Conservation (phyloP, 768 basidiomycete genomes). For the Suillus plorans region DNA sequence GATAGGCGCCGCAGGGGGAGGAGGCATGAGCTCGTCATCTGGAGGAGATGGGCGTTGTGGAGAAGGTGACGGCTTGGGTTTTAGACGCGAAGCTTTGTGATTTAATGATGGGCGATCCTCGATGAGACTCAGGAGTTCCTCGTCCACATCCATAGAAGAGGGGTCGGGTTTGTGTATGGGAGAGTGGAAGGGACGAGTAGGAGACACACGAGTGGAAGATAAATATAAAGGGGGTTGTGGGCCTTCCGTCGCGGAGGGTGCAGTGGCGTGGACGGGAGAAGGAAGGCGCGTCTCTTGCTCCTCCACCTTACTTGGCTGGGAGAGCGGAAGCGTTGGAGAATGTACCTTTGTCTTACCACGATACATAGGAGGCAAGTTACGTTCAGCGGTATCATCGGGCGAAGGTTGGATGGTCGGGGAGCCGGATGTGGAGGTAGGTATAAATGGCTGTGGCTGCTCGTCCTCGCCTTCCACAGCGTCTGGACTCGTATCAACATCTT, state of each 20-base stretch:
- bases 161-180: conserved; percentile 22
- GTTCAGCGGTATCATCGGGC: background rate
- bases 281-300: background rate
- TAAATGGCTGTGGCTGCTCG: conserved; percentile 18
- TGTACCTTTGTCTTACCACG: conserved; percentile 1
- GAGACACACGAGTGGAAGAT: background rate
- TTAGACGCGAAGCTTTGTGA: conserved; percentile 13
- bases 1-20: conserved; percentile 9
- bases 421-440: background rate
- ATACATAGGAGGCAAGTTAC: conserved; percentile 2
- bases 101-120: conserved; percentile 44
- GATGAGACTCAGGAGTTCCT: conserved; percentile 69
- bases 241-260: background rate
- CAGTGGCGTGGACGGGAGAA: background rate
- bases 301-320: conserved; percentile 1
- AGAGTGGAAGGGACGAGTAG: background rate
- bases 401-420: background rate
- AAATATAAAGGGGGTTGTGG: background rate
- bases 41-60: conserved; percentile 15
- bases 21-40: conserved; percentile 11
- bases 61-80: conserved; percentile 6
- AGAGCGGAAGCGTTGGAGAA: background rate
- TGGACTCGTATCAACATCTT: conserved; percentile 18
- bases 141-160: conserved; percentile 48
- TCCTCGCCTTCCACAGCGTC: conserved; percentile 48